A percentile compares a stretch with the other conserved stretches of the same genome.
These are phyloP conservation scores for Cyclotella choctawhatcheeana DNA, from an alignment of 108 stramenopile species.

Conservation along the genomic window DNA sequence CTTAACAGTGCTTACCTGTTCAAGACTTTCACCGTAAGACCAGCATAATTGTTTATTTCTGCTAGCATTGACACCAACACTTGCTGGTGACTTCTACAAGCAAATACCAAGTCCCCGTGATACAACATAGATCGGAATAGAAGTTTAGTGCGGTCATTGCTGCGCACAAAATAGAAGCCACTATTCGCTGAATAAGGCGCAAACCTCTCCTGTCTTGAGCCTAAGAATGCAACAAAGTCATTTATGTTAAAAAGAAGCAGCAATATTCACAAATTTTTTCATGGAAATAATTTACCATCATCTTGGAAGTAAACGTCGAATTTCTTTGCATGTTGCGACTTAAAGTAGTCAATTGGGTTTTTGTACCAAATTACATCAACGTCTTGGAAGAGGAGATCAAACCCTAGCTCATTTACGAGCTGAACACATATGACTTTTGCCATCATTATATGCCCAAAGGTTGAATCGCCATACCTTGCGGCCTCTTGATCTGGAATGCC, in stretches of 20 bases:
- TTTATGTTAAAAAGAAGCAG: neutral
- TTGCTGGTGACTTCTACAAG: conserved; percentile 72
- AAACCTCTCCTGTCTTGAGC: conserved; percentile 39
- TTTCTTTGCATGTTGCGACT: conserved; percentile 2
- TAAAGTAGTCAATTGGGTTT: conserved; percentile 61
- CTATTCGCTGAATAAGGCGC: conserved; percentile 78
- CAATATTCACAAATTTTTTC: neutral
- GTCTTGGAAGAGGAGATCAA: conserved; percentile 82
- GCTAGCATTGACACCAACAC: conserved; percentile 60
- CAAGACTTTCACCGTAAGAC: conserved; percentile 73
- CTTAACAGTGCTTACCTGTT: no score
- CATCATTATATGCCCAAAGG: conserved; percentile 85
- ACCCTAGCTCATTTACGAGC: conserved; percentile 31
- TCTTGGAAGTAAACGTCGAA: conserved; percentile 88
- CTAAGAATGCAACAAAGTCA: neutral
- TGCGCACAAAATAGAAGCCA: conserved; percentile 88
- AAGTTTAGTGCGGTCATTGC: conserved; percentile 58
- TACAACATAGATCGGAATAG: conserved; percentile 62
- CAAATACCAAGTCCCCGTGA: conserved; percentile 64
- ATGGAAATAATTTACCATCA: conserved; percentile 68
- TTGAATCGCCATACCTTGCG: conserved; percentile 68
- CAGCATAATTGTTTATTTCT: conserved; percentile 63
- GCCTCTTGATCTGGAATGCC: conserved; percentile 56
- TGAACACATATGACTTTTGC: conserved; percentile 75
- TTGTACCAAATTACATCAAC: conserved; percentile 69